Evolutionary conservation across 768 basidiomycete species (phyloP), one percentile per base, ranked within the genome.

Genomic region (Roridomyces roridus): DNA sequence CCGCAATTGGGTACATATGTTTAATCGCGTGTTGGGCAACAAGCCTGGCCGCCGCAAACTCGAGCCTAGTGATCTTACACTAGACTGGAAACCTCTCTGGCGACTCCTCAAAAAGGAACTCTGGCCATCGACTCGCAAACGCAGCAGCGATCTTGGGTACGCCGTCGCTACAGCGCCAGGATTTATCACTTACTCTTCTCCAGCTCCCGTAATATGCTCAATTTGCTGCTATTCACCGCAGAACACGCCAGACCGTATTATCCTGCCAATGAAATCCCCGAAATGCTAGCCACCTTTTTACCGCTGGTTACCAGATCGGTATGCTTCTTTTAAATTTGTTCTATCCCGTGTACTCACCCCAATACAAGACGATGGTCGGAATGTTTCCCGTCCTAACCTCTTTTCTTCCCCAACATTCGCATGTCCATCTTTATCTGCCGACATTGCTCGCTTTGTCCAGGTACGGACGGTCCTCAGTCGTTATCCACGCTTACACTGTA

Each of bases 21-120:
- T 92, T 62, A 81, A 85, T 42, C 85, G 88, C 54, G 77, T 93
- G 41, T 76, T 92, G 14, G 80, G 82, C 35, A 85, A 79, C 68
- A 91, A 88, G 73, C 77, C 83, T 7, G 86, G 88, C 39, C 84
- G 81, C 60, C 84, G 85, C 47, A 92, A 85, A 70, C 80, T 94
- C 40, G 86, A 91, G 56, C 60, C 78, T 20, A 64, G 73, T 10
- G 92, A 93, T 67, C 77, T 94, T 26, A 75, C 85, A 60, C 83
- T 94, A 4, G 76, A 84, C 2, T 94, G 92, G 92, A 60, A 76
- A 57, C 87, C 90, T 11, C 77, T 94, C n/a, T 94, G 92, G 91
- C 76, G 82, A 15, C 75, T 79, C 23, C 71, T 94, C 25, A 79
- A 88, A 72, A 89, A 85, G 69, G 91, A 93, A 62, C 67, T 93